phyloP scores from a whole-genome alignment of 140 eudicot genomes.

The Erigeron philadelphicus region DNA sequence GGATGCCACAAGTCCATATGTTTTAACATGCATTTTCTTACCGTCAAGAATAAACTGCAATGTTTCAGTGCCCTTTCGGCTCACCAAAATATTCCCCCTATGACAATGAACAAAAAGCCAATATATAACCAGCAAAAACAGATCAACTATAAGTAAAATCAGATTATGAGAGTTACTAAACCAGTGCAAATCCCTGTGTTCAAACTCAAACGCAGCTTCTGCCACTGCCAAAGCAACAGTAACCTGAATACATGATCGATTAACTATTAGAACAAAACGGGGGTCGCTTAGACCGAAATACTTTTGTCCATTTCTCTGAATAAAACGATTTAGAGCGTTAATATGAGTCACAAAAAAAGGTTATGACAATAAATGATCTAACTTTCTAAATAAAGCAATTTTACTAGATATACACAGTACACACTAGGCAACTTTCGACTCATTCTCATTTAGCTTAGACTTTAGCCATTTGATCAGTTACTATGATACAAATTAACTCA shows the following conservation, averaged over 20 bases:
- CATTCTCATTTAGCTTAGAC: background rate
- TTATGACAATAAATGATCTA: background rate
- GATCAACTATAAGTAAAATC: constrained; percentile 3
- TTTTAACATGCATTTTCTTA: constrained; percentile 44
- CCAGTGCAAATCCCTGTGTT: constrained; percentile 99
- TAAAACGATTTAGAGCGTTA: background rate
- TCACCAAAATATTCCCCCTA: constrained; percentile 88
- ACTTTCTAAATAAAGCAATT: background rate
- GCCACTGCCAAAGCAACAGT: constrained; percentile 97
- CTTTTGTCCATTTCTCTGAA: background rate
- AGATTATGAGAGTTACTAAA: constrained; percentile 28
- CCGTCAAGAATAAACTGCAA: constrained; percentile 68
- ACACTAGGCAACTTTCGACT: background rate
- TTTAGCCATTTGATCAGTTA: background rate
- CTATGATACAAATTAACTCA: background rate
- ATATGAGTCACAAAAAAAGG: background rate
- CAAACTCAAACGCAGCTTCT: constrained; percentile 92
- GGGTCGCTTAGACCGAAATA: background rate
- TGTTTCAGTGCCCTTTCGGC: constrained; percentile 54
- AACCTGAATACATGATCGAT: constrained; percentile 47
- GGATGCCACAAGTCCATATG: constrained; percentile 63
- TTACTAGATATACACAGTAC: background rate
- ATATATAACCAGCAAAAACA: constrained; percentile 1
- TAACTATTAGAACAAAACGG: constrained; percentile 8
- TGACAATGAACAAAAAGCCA: constrained; percentile 10